phyloP scores from a whole-genome alignment of 805 yeast species.

The Wickerhamomyces queroliae region DNA sequence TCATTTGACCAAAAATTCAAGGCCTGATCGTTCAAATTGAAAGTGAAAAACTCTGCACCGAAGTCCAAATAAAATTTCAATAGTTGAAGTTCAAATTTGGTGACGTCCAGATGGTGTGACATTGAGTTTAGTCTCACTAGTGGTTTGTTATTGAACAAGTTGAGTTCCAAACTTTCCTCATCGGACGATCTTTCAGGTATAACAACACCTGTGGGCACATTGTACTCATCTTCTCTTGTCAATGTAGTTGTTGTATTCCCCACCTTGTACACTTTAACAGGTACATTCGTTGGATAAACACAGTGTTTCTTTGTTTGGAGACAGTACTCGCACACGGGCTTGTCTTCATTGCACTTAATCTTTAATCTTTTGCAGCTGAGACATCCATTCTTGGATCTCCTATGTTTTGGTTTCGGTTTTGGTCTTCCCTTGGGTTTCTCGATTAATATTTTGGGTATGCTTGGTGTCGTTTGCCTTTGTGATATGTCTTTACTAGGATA shows the following conservation, averaged over 20 bases:
- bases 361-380: neutral
- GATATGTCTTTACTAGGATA: too few species aligned
- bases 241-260: neutral
- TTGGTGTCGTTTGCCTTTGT: too few species aligned
- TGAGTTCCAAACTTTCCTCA: neutral
- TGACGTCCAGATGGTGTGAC: slow-evolving; percentile 9
- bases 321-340: neutral
- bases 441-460: too few species aligned
- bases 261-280: neutral
- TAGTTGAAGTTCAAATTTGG: slow-evolving; percentile 15
- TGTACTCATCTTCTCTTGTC: neutral
- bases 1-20: slow-evolving; percentile 12
- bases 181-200: neutral
- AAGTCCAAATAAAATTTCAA: slow-evolving; percentile 17
- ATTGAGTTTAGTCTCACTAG: slow-evolving; percentile 13
- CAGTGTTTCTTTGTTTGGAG: slow-evolving; percentile 66
- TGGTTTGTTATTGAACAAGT: neutral
- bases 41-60: slow-evolving; percentile 16
- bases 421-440: too few species aligned
- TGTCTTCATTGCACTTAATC: neutral
- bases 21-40: slow-evolving; percentile 7
- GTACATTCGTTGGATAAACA: slow-evolving; percentile 36
- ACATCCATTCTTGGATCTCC: neutral
- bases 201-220: too few species aligned
- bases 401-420: too few species aligned